Percentiles rank a stretch among this genome's conserved stretches.
Evolutionary conservation across 768 basidiomycete genomes (phyloP).

Genomic region (Candolleomyces efflorescens): DNA sequence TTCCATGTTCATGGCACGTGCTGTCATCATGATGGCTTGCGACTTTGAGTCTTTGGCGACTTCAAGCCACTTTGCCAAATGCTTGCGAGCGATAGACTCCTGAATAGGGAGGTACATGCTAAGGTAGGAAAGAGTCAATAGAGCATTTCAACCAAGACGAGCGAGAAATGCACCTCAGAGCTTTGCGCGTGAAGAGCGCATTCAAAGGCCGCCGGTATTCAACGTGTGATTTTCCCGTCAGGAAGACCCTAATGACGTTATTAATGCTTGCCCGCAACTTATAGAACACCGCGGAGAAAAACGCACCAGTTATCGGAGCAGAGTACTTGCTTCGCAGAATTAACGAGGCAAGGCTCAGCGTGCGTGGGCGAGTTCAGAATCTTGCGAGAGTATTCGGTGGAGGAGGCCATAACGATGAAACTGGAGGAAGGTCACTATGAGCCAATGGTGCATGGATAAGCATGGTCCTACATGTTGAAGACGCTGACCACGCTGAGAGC

Average conservation of each 20-base stretch:
- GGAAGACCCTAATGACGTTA: constrained; percentile 74
- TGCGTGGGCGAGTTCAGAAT: constrained; percentile 92
- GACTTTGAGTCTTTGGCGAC: constrained; percentile 45
- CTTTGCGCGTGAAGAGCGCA: constrained; percentile 89
- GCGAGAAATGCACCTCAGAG: constrained; percentile 63
- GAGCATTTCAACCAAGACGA: constrained; percentile 5
- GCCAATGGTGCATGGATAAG: background rate
- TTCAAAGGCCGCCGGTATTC: constrained; percentile 93
- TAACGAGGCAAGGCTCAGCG: constrained; percentile 92
- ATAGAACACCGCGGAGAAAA: background rate
- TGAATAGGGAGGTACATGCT: constrained; percentile 85
- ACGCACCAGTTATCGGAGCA: constrained; percentile 81
- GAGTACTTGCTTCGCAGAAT: constrained; percentile 86
- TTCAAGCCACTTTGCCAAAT: constrained; percentile 72
- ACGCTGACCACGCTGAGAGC: constrained; percentile 88
- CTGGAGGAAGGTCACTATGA: constrained; percentile 36
- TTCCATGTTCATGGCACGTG: constrained; percentile 95
- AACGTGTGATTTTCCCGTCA: constrained; percentile 89
- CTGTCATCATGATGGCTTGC: constrained; percentile 80
- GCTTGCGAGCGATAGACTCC: constrained; percentile 75
- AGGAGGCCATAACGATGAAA: constrained; percentile 97
- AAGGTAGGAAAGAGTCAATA: constrained; percentile 31
- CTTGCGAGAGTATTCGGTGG: constrained; percentile 90
- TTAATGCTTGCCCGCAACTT: background rate
- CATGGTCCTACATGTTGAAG: constrained; percentile 83